Evolutionary conservation across 768 basidiomycete species (phyloP).

Genomic region (Boletus pseudo-olivaceus): DNA sequence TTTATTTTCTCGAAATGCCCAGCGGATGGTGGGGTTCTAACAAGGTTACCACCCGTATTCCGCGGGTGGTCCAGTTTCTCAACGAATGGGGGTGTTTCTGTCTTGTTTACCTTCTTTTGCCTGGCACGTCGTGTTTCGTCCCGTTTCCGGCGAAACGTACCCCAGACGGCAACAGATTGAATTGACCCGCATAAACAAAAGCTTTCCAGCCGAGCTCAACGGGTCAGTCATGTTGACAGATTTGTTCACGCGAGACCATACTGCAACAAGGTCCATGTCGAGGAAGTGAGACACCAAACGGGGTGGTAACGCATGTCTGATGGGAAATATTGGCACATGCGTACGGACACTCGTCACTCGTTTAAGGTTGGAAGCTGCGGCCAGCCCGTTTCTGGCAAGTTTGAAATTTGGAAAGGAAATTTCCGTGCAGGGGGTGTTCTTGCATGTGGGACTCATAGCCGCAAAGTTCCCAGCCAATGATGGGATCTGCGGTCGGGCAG

Average conservation of each 20-base stretch:
- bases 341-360: constrained; percentile 4
- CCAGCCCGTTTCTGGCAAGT: constrained; percentile 2
- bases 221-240: constrained; percentile 4
- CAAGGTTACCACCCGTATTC: not conserved
- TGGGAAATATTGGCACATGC: constrained; percentile 10
- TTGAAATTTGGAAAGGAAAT: constrained; percentile 24
- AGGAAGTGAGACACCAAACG: constrained; percentile 17
- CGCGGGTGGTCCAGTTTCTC: constrained; percentile 1
- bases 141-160: constrained; percentile 12
- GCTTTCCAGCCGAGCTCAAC: not conserved
- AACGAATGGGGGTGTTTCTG: not conserved
- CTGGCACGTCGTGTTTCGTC: constrained; percentile 8
- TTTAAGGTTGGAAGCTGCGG: constrained; percentile 15
- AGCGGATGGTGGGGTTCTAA: no score
- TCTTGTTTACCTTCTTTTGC: not conserved
- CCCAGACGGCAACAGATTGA: not conserved
- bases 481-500: constrained; percentile 2
- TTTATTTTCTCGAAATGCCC: not conserved
- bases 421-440: constrained; percentile 6
- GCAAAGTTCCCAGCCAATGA: constrained; percentile 11
- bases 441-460: constrained; percentile 14
- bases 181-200: constrained; percentile 3
- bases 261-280: constrained; percentile 22
- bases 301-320: constrained; percentile 5
- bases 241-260: constrained; percentile 2